Conservation (phyloP, 169 alveolate genomes). For the Eimeria zaria region DNA sequence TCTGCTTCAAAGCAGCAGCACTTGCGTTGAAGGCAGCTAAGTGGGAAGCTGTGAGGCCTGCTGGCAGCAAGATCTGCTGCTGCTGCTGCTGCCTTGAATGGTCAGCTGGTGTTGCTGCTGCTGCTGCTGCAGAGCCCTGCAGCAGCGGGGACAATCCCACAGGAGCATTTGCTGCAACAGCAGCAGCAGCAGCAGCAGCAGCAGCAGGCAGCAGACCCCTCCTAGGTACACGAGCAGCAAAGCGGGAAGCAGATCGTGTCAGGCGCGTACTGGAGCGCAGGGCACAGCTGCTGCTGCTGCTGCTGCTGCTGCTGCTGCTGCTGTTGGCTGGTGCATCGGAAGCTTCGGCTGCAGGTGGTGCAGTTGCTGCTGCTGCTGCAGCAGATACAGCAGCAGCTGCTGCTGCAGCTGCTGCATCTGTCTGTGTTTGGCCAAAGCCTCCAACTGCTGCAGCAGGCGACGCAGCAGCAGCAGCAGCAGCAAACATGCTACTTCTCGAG, state of each 20-base stretch:
- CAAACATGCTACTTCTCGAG: not conserved
- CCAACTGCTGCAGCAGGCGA: conserved; percentile 33
- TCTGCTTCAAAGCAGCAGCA: conserved; percentile 56
- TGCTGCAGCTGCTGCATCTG: conserved; percentile 6
- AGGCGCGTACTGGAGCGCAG: not conserved
- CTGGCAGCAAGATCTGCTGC: conserved; percentile 78
- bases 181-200: conserved; percentile 70
- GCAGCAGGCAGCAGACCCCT: conserved; percentile 57
- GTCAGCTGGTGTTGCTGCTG: not conserved
- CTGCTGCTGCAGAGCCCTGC: conserved; percentile 39
- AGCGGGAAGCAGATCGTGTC: conserved; percentile 7
- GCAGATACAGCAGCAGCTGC: conserved; percentile 24
- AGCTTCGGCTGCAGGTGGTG: not conserved
- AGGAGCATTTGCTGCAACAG: conserved; percentile 7
- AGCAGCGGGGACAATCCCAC: conserved; percentile 19
- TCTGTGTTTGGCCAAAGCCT: not conserved
- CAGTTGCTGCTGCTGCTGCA: conserved; percentile 16
- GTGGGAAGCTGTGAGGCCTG: conserved; percentile 60
- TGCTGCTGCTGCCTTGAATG: conserved; percentile 45
- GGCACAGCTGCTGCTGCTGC: conserved; percentile 34
- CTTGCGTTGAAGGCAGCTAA: conserved; percentile 67
- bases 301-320: conserved; percentile 61
- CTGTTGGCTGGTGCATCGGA: conserved; percentile 16
- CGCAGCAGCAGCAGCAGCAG: conserved; percentile 15
- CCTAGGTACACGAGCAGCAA: conserved; percentile 32